Evolutionary conservation across 352 stramenopile species (phyloP).

Genomic region (Salisapilia sapeloensis): DNA sequence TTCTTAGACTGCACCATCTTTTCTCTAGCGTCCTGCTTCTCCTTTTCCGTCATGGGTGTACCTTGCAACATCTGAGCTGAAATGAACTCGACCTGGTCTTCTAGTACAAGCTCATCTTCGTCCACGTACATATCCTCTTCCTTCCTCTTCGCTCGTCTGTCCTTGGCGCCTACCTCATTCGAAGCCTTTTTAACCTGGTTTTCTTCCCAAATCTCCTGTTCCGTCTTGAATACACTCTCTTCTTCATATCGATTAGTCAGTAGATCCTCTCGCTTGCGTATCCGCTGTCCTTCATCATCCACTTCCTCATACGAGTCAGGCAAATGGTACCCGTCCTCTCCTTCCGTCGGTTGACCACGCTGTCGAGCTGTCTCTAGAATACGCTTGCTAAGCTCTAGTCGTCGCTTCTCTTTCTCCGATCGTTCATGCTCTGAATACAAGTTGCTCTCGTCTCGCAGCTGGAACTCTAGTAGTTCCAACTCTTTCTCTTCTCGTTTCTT

Average conservation of each 20-base stretch:
- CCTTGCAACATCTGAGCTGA: conserved; percentile 78
- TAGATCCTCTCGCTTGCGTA: conserved; percentile 83
- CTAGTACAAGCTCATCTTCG: conserved; percentile 95
- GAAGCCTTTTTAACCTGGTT: conserved; percentile 87
- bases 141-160: conserved; percentile 17
- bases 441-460: conserved; percentile 60
- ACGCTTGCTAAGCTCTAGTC: conserved; percentile 68
- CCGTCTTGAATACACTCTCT: conserved; percentile 85
- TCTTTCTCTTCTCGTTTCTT: conserved; percentile 97
- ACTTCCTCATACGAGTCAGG: conserved; percentile 93
- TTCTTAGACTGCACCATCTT: conserved; percentile 74
- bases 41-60: conserved; percentile 67
- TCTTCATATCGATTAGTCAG: conserved; percentile 91
- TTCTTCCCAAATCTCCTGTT: conserved; percentile 98
- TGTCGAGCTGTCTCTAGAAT: conserved; percentile 83
- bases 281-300: conserved; percentile 74
- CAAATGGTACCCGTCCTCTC: conserved; percentile 85
- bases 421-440: conserved; percentile 67
- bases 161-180: conserved; percentile 38
- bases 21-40: conserved; percentile 43
- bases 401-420: conserved; percentile 67
- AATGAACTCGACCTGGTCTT: conserved; percentile 99
- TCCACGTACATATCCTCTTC: conserved; percentile 28
- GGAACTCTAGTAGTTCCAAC: conserved; percentile 84
- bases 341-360: conserved; percentile 21